Base-by-base conservation (phyloP, 2,329 filamentous ascomycete species). In the Hypoxylon sp. region DNA sequence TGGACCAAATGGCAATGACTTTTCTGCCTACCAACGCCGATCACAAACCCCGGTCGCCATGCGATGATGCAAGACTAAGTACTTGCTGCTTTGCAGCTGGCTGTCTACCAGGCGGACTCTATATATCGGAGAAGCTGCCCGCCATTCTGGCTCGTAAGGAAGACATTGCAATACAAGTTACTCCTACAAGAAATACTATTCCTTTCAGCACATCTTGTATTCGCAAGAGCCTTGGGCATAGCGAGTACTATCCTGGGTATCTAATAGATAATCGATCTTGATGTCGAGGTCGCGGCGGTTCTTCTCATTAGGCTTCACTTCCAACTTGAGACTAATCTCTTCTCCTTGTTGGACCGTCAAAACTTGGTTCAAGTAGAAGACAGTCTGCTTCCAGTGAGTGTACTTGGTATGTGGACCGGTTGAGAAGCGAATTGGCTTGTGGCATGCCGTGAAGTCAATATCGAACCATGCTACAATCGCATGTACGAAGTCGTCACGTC, bases 361-460 rank as follows among this genome's bases (percentile, higher is more conserved):
- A 35, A 97, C 93, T 74, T 99, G 94, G 77, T 92, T 90, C 71
- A 99, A 87, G 84, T 99, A 99, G 85, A 99, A 98, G 70, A 99
- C 96, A 11, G 96, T 99, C 86, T 99, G 96, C 86, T 99, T 99
- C 96, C 96, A 99, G 87, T 99, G 96, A 17, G 96, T 99, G 85
- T 98, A 98, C 85, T 98, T 98, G 76, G 95, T 97, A 84, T 98
- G 96, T 29, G 96, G 96, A 22, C 96, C 96, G 17, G 96, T 99
- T 59, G 93, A 97, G 87, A 99, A 99, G 78, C 91, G 90, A 79
- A 99, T 94, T 33, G 94, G 93, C 88, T 98, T 98, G 88, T 99
- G 96, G 88, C 96, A 98, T 66, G 94, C 94, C 57, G 93, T 92
- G 84, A 99, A 99, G 78, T 98, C 95, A 76, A 99, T 98, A 80